These are phyloP conservation scores for Annulohypoxylon moriforme DNA, from an alignment of 495 filamentous ascomycete species.

Conservation along the genomic window DNA sequence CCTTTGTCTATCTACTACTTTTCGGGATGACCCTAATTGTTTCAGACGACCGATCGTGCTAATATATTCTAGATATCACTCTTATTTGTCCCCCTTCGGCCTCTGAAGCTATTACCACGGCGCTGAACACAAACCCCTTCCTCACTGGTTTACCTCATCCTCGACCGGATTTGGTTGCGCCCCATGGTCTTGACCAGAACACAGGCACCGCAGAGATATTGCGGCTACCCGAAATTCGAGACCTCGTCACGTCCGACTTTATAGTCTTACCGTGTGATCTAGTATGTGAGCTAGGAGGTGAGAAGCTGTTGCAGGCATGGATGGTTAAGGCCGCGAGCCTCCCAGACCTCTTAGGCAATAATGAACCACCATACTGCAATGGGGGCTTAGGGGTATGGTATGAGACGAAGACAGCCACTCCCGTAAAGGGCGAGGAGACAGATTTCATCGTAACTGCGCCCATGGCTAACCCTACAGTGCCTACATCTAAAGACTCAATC, in stretches of 20 bases:
- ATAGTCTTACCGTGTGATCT: constrained; percentile 93
- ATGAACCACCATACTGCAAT: constrained; percentile 55
- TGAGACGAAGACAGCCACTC: constrained; percentile 78
- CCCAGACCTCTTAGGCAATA: constrained; percentile 55
- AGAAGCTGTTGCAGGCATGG: constrained; percentile 87
- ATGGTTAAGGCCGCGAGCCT: constrained; percentile 84
- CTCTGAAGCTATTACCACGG: constrained; percentile 74
- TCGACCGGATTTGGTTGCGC: constrained; percentile 78
- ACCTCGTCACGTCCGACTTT: constrained; percentile 82
- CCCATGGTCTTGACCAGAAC: constrained; percentile 75
- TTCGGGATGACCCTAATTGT: not conserved
- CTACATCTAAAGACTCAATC: constrained; percentile 69
- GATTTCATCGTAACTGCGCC: constrained; percentile 85
- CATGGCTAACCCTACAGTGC: constrained; percentile 65
- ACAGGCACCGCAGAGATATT: constrained; percentile 93
- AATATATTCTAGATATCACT: constrained; percentile 72
- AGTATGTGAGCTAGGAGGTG: constrained; percentile 87
- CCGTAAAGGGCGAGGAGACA: constrained; percentile 87
- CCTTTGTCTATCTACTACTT: not conserved
- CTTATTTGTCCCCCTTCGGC: constrained; percentile 84
- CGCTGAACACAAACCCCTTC: constrained; percentile 86
- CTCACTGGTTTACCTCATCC: constrained; percentile 83
- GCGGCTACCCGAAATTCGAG: constrained; percentile 77
- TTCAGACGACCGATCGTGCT: constrained; percentile 3
- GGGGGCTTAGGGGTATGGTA: constrained; percentile 92